Conservation (phyloP, 164 flowering plant genomes). For the Magnolia kwangsiensis region DNA sequence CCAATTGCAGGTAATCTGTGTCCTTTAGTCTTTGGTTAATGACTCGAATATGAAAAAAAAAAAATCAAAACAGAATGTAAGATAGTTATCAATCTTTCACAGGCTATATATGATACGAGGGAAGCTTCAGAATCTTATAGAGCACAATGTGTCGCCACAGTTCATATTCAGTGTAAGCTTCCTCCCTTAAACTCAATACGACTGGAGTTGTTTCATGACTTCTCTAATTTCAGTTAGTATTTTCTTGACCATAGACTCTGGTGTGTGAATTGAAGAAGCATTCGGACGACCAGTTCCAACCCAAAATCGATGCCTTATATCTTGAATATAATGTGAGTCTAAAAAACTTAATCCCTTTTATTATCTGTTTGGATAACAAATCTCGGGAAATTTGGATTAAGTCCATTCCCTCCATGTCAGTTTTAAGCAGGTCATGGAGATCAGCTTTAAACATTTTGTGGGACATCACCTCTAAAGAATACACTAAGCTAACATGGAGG, state of each 20-base stretch:
- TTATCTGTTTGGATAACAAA: not conserved
- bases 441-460: no score
- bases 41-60: no score
- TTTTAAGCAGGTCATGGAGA: no score
- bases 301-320: conserved; percentile 33
- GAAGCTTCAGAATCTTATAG: conserved; percentile 52
- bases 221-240: not conserved
- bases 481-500: no score
- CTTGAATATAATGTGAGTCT: conserved; percentile 40
- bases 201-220: not conserved
- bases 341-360: not conserved
- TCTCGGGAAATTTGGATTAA: no score
- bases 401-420: no score
- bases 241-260: conserved; percentile 33
- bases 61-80: no score
- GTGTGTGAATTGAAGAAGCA: conserved; percentile 45
- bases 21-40: no score
- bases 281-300: conserved; percentile 22
- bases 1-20: no score
- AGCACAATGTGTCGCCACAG: conserved; percentile 47
- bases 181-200: not conserved
- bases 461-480: no score
- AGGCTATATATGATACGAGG: conserved; percentile 62
- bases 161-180: conserved; percentile 47
- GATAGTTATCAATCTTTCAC: conserved; percentile 3